Conservation (phyloP, 1,284 basidiomycete species). For the Ganoderma boninense region DNA sequence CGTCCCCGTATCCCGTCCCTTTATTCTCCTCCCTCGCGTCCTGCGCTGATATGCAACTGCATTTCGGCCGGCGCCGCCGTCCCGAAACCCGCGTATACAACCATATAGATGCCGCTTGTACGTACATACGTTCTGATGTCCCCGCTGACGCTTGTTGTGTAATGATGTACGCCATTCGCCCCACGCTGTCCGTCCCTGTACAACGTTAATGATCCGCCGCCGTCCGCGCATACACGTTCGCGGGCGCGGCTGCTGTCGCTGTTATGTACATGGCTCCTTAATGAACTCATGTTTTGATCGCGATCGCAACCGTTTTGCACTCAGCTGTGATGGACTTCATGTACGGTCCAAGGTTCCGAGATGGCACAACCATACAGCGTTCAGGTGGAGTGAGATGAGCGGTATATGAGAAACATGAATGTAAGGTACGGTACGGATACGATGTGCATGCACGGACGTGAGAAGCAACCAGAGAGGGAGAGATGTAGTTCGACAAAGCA, state of each 20-base stretch:
- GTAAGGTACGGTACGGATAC: constrained; percentile 5
- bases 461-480: neutral
- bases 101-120: constrained; percentile 1
- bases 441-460: constrained; percentile 1
- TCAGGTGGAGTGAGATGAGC: constrained; percentile 1
- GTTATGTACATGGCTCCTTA: constrained; percentile 5
- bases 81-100: neutral
- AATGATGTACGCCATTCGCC: constrained; percentile 4
- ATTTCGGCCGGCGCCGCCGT: neutral
- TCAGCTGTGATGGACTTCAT: neutral
- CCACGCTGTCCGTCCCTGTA: constrained; percentile 1
- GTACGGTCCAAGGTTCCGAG: neutral
- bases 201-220: constrained; percentile 3
- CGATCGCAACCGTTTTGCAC: neutral
- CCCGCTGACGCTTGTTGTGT: constrained; percentile 1
- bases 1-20: neutral
- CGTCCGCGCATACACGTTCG: neutral
- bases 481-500: constrained; percentile 4
- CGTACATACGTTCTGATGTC: neutral
- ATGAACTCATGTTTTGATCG: constrained; percentile 5
- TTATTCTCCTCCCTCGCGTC: neutral
- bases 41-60: neutral
- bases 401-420: neutral
- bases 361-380: neutral
- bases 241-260: neutral